Evolutionary conservation across 495 filamentous ascomycete species (phyloP), one percentile per base, ranked within the genome.

Genomic region (Apodospora peruviana): DNA sequence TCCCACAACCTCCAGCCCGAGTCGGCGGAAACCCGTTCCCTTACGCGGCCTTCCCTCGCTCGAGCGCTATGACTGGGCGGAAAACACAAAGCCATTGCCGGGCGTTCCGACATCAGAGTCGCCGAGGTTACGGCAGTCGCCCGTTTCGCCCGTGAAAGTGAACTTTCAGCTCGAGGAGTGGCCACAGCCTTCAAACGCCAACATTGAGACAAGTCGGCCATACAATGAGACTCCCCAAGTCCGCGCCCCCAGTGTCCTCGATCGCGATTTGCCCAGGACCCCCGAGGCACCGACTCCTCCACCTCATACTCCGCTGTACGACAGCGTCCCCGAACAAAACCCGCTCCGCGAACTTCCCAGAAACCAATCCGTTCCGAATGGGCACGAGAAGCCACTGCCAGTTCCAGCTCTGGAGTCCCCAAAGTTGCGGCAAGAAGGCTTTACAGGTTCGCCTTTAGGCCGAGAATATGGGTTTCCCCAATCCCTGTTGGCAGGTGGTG

Each of bases 101-200:
- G 53, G 53, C 19, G 51, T 53, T 24, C 58, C 59, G 21, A 29
- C 50, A 27, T 43, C 61, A 40, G 66, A 64, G 17, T 66, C 68
- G 18, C 64, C 68, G 10, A 60, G 51, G 43, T 51, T 70, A 47
- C 62, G 64, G 27, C 59, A 70, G 10, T 59, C 62, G 4, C 70
- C 71, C 10, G 51, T 69, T 1, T 73, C 72, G 35, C 68, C 71
- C 18, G 66, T 67, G 18, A 65, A 62, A 43, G 62, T 67, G 10
- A 70, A 70, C 47, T 72, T 70, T 40, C 68, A 69, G 23, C 59
- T 62, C 27, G 66, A 68, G 14, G 65, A 68, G 55, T 70, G 68
- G 69, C 52, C 59, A 16, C 65, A 53, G 37, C 69, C 71, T 29
- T 67, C 66, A n/a, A 67, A 68, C 41, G 63, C 59, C 14, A 68